Evolutionary conservation across 768 basidiomycete species (phyloP).

Genomic region (Amanita jacksonii): DNA sequence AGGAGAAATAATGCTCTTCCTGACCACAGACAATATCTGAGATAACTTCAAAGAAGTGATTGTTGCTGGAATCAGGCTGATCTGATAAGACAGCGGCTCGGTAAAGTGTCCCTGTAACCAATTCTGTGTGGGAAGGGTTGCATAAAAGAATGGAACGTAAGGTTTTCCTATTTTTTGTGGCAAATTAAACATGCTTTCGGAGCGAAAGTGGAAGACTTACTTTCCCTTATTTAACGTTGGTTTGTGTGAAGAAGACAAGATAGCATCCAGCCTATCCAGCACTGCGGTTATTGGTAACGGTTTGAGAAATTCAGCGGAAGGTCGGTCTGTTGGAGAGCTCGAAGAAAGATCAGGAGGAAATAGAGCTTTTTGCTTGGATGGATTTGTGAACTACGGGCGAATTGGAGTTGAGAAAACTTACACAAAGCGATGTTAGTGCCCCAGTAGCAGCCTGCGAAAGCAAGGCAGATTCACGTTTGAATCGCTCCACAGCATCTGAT

Average conservation of each 20-base stretch:
- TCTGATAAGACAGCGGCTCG: constrained; percentile 58
- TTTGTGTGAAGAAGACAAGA: constrained; percentile 51
- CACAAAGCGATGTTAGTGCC: constrained; percentile 80
- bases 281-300: constrained; percentile 42
- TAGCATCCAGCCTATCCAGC: constrained; percentile 59
- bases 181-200: neutral
- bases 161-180: constrained; percentile 50
- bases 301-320: constrained; percentile 38
- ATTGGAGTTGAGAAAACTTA: constrained; percentile 33
- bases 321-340: constrained; percentile 55
- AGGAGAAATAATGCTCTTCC: constrained; percentile 51
- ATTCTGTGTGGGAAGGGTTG: constrained; percentile 39
- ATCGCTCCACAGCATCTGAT: constrained; percentile 44
- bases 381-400: constrained; percentile 5
- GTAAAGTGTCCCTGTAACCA: constrained; percentile 57
- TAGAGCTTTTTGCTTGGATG: constrained; percentile 64
- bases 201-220: constrained; percentile 32
- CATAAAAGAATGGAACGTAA: constrained; percentile 58
- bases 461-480: constrained; percentile 58
- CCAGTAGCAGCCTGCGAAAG: constrained; percentile 80
- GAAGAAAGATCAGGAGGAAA: constrained; percentile 52
- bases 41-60: constrained; percentile 71
- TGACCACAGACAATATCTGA: constrained; percentile 54
- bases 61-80: constrained; percentile 44
- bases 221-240: constrained; percentile 48